These are phyloP conservation scores for Medicago arabica DNA, from an alignment of 306 rosid species.

Conservation along the genomic window DNA sequence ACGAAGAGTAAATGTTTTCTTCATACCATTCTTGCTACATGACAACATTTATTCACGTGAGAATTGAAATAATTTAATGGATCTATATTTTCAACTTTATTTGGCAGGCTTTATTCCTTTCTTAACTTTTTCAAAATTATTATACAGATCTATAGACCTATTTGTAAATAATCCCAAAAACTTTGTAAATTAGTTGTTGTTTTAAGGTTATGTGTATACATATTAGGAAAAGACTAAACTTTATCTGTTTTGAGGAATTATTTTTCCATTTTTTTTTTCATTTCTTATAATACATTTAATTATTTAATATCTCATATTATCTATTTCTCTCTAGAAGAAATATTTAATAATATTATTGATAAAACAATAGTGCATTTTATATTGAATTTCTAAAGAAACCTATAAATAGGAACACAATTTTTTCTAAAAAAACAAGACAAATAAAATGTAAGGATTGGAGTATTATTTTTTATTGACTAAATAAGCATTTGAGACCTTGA, in stretches of 20 bases:
- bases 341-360: no score
- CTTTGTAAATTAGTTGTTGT: neutral
- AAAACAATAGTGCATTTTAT: no score
- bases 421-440: no score
- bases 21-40: constrained; percentile 3
- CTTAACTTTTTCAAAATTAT: neutral
- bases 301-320: no score
- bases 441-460: no score
- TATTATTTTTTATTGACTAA: no score
- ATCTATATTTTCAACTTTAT: neutral
- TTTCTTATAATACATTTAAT: no score
- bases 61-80: neutral
- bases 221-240: neutral
- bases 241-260: neutral
- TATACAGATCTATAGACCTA: neutral
- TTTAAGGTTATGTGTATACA: neutral
- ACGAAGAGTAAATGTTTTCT: constrained; percentile 4
- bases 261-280: no score
- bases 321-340: no score
- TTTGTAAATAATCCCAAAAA: neutral
- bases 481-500: no score
- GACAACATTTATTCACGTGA: constrained; percentile 30
- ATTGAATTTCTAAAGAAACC: no score
- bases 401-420: no score
- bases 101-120: constrained; percentile 7